Conservation (phyloP, 768 basidiomycete genomes). For the Phanerochaete sordida region DNA sequence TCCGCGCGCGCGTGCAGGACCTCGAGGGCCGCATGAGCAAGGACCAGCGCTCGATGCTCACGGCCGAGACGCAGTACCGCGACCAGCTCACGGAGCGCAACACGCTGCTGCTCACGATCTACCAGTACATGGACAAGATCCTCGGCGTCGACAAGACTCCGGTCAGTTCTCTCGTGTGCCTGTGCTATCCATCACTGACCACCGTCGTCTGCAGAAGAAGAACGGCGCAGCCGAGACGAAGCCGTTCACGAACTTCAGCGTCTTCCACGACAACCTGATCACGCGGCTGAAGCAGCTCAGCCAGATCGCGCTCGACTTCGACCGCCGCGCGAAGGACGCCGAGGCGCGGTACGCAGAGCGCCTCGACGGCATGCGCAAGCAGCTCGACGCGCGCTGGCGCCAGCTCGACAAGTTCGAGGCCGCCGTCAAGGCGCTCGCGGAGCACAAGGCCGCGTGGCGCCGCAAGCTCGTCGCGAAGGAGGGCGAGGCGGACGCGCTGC, state of each 20-base stretch:
- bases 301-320: conserved; percentile 83
- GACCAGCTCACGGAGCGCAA: conserved; percentile 94
- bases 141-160: conserved; percentile 85
- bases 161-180: conserved; percentile 38
- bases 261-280: conserved; percentile 94
- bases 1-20: conserved; percentile 63
- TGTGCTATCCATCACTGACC: neutral
- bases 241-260: conserved; percentile 88
- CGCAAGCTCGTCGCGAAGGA: conserved; percentile 75
- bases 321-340: conserved; percentile 76
- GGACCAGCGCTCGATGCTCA: conserved; percentile 71
- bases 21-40: conserved; percentile 79
- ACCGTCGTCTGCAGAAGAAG: conserved; percentile 58
- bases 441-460: conserved; percentile 80
- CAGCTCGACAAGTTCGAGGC: conserved; percentile 92
- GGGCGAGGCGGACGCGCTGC: conserved; percentile 81
- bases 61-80: conserved; percentile 76
- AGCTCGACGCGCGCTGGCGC: conserved; percentile 84
- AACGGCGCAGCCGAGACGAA: conserved; percentile 77
- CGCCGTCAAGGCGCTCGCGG: conserved; percentile 74
- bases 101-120: conserved; percentile 86
- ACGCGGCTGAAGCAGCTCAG: conserved; percentile 80
- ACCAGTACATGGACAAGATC: conserved; percentile 94
- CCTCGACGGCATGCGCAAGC: conserved; percentile 75
- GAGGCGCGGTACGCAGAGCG: conserved; percentile 73